Base-by-base conservation (phyloP, 1,139 yeast genomes). In the Trichomonascaceae sp. region DNA sequence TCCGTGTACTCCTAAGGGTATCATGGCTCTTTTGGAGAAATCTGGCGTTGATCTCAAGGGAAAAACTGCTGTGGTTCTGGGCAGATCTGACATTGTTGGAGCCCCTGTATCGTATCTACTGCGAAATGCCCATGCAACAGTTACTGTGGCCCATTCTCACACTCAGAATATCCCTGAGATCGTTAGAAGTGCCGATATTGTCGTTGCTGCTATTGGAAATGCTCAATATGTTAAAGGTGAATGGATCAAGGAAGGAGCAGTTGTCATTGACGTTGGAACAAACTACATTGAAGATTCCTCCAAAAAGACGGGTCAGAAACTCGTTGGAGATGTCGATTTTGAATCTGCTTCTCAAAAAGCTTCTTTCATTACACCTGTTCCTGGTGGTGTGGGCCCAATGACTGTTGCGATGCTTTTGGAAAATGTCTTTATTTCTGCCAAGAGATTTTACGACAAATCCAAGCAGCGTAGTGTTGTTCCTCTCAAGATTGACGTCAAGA, bases 381-480 rank as follows among this genome's bases (percentile, higher is more conserved):
- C 99, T 51, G 99, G 99, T 68, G 99, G 99, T 62, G 99, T 93
- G 57, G 99, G 99, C 53, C 99, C 99, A 64, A 93, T 93, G 98
- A 93, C 99, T 12, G 98, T 93, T 52, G 98, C 98, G 51, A 88
- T 90, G 87, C 80, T 93, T 57, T 82, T 91, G 70, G 87, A 87
- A 67, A 93, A 93, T 69, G 96, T 91, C 36, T 80, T 87, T 45
- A 74, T 79, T 57, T 89, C 97, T 48, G 97, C 98, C 43, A 82
- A 86, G 63, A 70, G 77, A 54, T 62, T 63, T 56, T 68, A 69
- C 56, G 70, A 60, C 45, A 57, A 61, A 44, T 68, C 69, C 45
- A 62, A 66, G 24, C 62, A 66, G 50, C 66, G 71, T 43, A 64
- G 62, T 47, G 63, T 74, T 53, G 60, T 77, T 63, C 84, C 96